Evolutionary conservation across 352 stramenopile genomes (phyloP).

Genomic region (Globisporangium radiosum): DNA sequence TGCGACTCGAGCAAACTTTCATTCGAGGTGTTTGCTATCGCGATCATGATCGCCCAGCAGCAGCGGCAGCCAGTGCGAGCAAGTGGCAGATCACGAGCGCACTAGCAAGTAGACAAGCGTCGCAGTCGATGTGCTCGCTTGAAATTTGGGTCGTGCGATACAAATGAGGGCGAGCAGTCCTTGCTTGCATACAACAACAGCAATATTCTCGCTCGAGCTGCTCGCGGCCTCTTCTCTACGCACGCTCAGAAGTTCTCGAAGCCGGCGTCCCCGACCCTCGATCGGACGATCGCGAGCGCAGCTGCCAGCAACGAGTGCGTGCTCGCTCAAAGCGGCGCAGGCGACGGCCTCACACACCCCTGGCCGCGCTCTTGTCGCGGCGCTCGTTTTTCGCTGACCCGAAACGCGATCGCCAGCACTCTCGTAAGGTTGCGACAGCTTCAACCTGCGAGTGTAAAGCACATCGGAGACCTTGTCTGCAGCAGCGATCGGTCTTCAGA

Average conservation of each 20-base stretch:
- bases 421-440: background rate
- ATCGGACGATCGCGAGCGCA: constrained; percentile 3
- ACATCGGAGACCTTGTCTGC: no score
- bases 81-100: no score
- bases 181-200: no score
- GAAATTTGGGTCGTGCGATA: background rate
- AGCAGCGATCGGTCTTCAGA: no score
- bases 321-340: background rate
- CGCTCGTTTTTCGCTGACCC: background rate
- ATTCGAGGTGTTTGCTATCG: no score
- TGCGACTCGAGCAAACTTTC: no score
- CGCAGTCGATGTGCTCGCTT: no score
- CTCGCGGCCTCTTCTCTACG: background rate
- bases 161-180: background rate
- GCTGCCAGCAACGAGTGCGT: background rate
- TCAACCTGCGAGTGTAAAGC: background rate
- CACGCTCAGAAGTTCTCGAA: constrained; percentile 5
- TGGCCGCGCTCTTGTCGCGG: background rate
- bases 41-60: no score
- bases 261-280: background rate
- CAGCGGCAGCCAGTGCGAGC: no score
- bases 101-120: no score
- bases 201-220: background rate
- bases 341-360: background rate
- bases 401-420: no score